Evolutionary conservation across 2,329 filamentous ascomycete genomes (phyloP).

Genomic region (Colletotrichum horii): DNA sequence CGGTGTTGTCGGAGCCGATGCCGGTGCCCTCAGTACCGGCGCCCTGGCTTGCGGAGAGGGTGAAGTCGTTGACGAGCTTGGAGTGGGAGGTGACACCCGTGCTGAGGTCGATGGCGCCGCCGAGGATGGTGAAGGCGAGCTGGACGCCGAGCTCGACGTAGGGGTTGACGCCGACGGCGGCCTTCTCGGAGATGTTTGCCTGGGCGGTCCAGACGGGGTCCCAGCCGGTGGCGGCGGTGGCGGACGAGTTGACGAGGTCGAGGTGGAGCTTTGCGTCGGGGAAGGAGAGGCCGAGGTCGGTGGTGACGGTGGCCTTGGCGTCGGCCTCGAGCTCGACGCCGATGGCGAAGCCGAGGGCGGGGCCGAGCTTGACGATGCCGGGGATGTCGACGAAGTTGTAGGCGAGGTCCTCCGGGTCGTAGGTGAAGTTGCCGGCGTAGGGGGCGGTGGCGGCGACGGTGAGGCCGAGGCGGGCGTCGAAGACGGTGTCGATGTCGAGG

Average conservation of each 20-base stretch:
- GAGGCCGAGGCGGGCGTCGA: conserved; percentile 22
- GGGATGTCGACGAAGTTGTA: conserved; percentile 25
- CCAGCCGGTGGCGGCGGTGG: conserved; percentile 26
- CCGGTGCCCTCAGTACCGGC: conserved; percentile 17
- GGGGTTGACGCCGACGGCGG: conserved; percentile 25
- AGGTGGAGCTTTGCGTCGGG: conserved; percentile 29
- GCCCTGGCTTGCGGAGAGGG: conserved; percentile 24
- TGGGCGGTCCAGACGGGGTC: conserved; percentile 36
- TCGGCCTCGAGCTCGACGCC: conserved; percentile 18
- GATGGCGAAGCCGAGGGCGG: conserved; percentile 19
- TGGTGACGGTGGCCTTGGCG: conserved; percentile 18
- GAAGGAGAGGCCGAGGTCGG: conserved; percentile 25
- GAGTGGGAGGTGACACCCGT: conserved; percentile 29
- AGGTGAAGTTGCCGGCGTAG: conserved; percentile 23
- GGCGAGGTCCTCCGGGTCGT: conserved; percentile 10
- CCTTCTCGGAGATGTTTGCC: conserved; percentile 29
- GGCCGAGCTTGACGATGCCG: conserved; percentile 17
- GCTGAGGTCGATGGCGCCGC: conserved; percentile 29
- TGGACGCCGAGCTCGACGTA: conserved; percentile 26
- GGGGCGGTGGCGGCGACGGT: conserved; percentile 22
- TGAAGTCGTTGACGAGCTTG: conserved; percentile 29
- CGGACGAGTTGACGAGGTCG: conserved; percentile 31
- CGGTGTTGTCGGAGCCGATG: conserved; percentile 9
- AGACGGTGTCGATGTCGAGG: conserved; percentile 26
- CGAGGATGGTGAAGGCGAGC: conserved; percentile 28